These are phyloP conservation scores for Cystobasidium onofrii DNA, from an alignment of 768 basidiomycete species.

Conservation along the genomic window DNA sequence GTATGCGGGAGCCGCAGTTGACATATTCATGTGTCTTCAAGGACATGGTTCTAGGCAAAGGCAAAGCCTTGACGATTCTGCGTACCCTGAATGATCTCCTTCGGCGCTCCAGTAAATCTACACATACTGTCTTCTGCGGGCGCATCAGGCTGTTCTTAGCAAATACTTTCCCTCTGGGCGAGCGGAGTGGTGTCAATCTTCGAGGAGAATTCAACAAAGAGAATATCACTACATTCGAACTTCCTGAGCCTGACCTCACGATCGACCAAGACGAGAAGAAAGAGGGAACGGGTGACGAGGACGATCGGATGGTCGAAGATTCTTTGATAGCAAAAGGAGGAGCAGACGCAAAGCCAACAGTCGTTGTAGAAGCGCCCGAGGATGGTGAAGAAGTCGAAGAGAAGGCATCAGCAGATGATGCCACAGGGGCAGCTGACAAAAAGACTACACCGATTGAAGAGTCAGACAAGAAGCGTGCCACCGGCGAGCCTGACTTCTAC, in stretches of 20 bases:
- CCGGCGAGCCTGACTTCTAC: slow-evolving; percentile 63
- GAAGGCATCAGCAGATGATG: slow-evolving; percentile 34
- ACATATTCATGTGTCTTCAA: no score
- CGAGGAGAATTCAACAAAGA: slow-evolving; percentile 68
- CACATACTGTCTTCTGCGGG: slow-evolving; percentile 77
- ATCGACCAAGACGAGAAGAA: slow-evolving; percentile 37
- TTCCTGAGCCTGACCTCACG: slow-evolving; percentile 43
- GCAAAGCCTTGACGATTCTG: slow-evolving; percentile 74
- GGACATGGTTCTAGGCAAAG: slow-evolving; percentile 74
- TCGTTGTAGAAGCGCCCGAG: slow-evolving; percentile 16
- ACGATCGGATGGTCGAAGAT: slow-evolving; percentile 13
- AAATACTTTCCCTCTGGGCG: slow-evolving; percentile 74
- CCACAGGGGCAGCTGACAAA: slow-evolving; percentile 39
- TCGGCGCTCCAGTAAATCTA: slow-evolving; percentile 75
- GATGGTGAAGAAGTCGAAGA: slow-evolving; percentile 37
- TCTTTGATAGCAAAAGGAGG: slow-evolving; percentile 33
- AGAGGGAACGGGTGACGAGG: slow-evolving; percentile 36
- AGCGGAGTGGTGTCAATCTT: slow-evolving; percentile 83
- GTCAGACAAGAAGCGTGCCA: slow-evolving; percentile 55
- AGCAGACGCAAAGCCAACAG: background rate
- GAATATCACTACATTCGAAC: slow-evolving; percentile 39
- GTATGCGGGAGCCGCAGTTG: background rate
- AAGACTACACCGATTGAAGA: slow-evolving; percentile 21
- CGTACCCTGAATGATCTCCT: slow-evolving; percentile 80
- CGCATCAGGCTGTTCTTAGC: slow-evolving; percentile 80